Conservation (phyloP, 2,329 filamentous ascomycete species). For the Sordariomycetes sp. region DNA sequence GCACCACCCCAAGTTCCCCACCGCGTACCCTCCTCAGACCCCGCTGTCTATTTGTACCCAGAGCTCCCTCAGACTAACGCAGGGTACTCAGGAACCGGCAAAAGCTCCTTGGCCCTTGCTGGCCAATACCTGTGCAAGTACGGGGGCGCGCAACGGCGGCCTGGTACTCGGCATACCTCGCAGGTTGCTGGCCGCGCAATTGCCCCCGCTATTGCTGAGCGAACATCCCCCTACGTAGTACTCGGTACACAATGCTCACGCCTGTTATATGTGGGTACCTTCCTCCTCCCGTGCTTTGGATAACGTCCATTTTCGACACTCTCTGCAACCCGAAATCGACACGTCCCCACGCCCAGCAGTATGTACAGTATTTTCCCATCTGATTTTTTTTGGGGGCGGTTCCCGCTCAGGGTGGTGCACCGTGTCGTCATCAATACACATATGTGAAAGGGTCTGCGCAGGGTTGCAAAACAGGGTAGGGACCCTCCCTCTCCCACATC, state of each 20-base stretch:
- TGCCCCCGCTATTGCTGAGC: not conserved
- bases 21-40: not conserved
- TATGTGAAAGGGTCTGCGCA: not conserved
- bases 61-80: not conserved
- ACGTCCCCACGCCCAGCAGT: not conserved
- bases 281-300: not conserved
- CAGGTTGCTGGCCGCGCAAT: not conserved
- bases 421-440: slow-evolving; percentile 2
- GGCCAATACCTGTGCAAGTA: too few species aligned
- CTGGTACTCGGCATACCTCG: not conserved
- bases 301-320: not conserved
- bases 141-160: too few species aligned
- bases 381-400: not conserved
- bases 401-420: not conserved
- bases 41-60: not conserved
- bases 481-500: not conserved
- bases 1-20: too few species aligned
- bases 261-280: not conserved
- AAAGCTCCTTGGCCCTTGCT: not conserved
- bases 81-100: not conserved
- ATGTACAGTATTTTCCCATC: too few species aligned
- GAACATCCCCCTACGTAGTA: not conserved
- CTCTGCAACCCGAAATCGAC: not conserved
- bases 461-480: not conserved
- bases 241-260: too few species aligned